Evolutionary conservation across 169 alveolate genomes (phyloP).

Genomic region (Eimeria acervulina): DNA sequence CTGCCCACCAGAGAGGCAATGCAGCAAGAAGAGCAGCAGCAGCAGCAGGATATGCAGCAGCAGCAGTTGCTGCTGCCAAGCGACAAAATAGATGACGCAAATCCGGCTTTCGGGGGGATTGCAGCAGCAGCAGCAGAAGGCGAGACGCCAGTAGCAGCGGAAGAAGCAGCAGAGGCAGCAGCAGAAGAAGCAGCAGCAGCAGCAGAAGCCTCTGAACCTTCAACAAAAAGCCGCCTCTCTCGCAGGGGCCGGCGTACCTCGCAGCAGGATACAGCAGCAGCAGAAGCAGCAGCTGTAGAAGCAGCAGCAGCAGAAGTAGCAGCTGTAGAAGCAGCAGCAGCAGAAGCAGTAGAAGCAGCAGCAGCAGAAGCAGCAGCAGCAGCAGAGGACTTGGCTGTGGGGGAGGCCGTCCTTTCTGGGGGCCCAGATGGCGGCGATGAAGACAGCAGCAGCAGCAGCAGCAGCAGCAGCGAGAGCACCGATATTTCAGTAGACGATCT

Average conservation of each 20-base stretch:
- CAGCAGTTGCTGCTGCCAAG: too few species aligned
- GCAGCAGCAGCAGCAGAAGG: slow-evolving; percentile 23
- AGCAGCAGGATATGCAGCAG: too few species aligned
- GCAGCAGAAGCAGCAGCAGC: slow-evolving; percentile 17
- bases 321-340: not conserved
- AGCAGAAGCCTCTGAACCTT: not conserved
- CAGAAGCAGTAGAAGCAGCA: not conserved
- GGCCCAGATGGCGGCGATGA: not conserved
- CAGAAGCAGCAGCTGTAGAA: not conserved
- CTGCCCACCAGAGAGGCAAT: not conserved
- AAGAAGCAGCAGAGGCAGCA: too few species aligned
- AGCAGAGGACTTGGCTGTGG: not conserved
- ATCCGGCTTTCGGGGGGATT: not conserved
- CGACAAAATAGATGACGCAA: not conserved
- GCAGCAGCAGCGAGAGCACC: slow-evolving; percentile 2
- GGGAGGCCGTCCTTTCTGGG: not conserved
- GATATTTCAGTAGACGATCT: not conserved
- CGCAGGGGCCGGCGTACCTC: slow-evolving; percentile 6
- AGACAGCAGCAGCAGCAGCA: slow-evolving; percentile 27
- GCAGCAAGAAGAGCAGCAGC: not conserved
- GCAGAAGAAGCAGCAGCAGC: not conserved
- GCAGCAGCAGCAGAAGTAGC: not conserved
- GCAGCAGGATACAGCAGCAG: slow-evolving; percentile 37
- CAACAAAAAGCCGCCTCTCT: not conserved
- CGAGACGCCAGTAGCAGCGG: not conserved